Conservation (phyloP, 2,329 filamentous ascomycete genomes). For the Talaromyces sp. region DNA sequence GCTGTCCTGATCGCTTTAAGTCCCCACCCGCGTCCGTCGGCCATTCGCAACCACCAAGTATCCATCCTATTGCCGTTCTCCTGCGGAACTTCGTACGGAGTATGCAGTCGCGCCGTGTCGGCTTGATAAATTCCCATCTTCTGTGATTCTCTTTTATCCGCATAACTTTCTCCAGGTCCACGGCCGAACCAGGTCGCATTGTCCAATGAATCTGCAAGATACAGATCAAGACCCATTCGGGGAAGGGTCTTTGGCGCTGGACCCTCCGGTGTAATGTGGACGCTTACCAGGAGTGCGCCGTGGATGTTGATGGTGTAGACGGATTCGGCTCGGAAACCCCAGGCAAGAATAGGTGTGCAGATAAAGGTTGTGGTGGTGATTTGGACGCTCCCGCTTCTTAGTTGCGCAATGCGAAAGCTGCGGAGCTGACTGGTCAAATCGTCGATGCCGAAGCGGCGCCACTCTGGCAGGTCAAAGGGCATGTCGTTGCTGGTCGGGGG, state of each 20-base stretch:
- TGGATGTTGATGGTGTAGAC: background rate
- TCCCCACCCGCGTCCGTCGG: background rate
- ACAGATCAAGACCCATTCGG: background rate
- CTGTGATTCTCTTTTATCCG: background rate
- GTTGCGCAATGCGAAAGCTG: background rate
- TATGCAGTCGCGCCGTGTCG: background rate
- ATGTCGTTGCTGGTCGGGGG: slow-evolving; percentile 33
- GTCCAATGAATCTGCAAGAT: background rate
- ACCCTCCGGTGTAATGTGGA: background rate
- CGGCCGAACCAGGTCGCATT: background rate
- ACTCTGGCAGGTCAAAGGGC: slow-evolving; percentile 25
- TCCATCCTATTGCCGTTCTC: background rate
- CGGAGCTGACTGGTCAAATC: background rate
- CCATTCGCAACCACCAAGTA: background rate
- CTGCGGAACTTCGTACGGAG: background rate
- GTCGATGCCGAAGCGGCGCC: slow-evolving; percentile 25
- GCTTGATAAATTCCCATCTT: background rate
- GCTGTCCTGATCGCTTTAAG: background rate
- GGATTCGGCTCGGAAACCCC: background rate
- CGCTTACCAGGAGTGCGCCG: background rate
- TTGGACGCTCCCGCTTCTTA: background rate
- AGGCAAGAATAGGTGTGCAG: background rate
- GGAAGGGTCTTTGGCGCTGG: background rate
- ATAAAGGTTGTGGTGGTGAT: background rate
- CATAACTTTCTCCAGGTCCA: background rate